Conservation (phyloP, 352 stramenopile genomes). For the Plasmopara viticola region DNA sequence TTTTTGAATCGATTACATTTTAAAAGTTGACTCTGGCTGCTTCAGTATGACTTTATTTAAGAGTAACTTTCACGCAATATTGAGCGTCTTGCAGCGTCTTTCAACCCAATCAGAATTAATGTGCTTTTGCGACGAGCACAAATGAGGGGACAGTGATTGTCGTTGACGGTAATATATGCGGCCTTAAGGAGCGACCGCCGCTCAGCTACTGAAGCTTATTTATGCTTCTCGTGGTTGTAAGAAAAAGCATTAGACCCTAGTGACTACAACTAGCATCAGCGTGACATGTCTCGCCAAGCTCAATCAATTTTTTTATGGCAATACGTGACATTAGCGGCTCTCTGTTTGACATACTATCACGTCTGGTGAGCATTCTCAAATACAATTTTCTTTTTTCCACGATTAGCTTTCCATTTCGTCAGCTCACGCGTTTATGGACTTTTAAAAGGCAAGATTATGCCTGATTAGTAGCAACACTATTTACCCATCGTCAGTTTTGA, state of each 20-base stretch:
- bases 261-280: neutral
- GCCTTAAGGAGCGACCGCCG: neutral
- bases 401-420: slow-evolving; percentile 4
- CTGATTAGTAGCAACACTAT: too few relatives aligned
- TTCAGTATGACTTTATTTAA: neutral
- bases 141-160: slow-evolving; percentile 1
- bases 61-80: neutral
- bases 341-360: slow-evolving; percentile 10
- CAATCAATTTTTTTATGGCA: neutral
- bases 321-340: neutral
- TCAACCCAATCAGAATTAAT: neutral
- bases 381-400: neutral
- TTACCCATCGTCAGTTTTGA: slow-evolving; percentile 4
- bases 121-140: slow-evolving; percentile 7
- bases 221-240: neutral
- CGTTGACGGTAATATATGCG: slow-evolving; percentile 2
- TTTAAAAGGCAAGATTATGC: too few relatives aligned
- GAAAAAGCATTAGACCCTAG: neutral
- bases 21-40: neutral
- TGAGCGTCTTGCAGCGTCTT: neutral
- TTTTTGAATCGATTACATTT: neutral
- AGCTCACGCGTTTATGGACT: too few relatives aligned
- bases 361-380: neutral
- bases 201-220: neutral
- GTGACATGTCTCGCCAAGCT: neutral